phyloP scores from a whole-genome alignment of 2,329 filamentous ascomycete genomes.

The Coleophoma cylindrospora region DNA sequence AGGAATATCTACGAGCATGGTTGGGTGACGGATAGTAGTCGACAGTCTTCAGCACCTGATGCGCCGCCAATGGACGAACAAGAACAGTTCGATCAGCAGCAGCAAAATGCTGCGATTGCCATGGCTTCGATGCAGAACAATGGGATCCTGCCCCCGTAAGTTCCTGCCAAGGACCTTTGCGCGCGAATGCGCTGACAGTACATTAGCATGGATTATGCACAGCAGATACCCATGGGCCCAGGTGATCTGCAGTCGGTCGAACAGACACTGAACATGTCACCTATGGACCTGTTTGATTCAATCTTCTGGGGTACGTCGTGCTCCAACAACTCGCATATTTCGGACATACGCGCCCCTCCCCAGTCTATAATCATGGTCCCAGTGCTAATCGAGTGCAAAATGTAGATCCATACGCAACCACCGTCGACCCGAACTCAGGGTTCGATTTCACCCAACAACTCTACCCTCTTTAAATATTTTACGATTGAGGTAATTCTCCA shows the following conservation, averaged over 20 bases:
- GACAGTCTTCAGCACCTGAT: conserved; percentile 5
- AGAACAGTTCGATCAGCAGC: conserved; percentile 32
- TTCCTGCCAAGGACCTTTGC: not conserved
- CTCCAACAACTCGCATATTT: too few relatives aligned
- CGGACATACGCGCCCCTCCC: too few relatives aligned
- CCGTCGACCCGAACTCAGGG: conserved; percentile 10
- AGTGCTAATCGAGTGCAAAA: not conserved
- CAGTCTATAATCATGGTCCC: not conserved
- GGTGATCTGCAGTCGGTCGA: conserved; percentile 43
- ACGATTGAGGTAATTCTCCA: too few relatives aligned
- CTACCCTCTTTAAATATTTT: conserved; percentile 6
- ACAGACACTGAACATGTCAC: conserved; percentile 55
- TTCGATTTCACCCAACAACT: conserved; percentile 17
- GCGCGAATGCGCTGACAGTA: not conserved
- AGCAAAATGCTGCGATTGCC: conserved; percentile 53
- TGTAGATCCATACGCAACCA: conserved; percentile 7
- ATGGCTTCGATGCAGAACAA: conserved; percentile 60
- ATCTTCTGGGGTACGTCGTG: conserved; percentile 58
- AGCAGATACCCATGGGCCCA: conserved; percentile 26
- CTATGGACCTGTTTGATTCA: conserved; percentile 63
- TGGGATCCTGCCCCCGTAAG: conserved; percentile 32
- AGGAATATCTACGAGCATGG: conserved; percentile 65
- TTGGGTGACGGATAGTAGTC: conserved; percentile 41
- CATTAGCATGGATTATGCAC: conserved; percentile 31
- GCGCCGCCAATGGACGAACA: conserved; percentile 8